These are phyloP conservation scores for Auricularia cornea DNA, from an alignment of 768 basidiomycete genomes.

Conservation along the genomic window DNA sequence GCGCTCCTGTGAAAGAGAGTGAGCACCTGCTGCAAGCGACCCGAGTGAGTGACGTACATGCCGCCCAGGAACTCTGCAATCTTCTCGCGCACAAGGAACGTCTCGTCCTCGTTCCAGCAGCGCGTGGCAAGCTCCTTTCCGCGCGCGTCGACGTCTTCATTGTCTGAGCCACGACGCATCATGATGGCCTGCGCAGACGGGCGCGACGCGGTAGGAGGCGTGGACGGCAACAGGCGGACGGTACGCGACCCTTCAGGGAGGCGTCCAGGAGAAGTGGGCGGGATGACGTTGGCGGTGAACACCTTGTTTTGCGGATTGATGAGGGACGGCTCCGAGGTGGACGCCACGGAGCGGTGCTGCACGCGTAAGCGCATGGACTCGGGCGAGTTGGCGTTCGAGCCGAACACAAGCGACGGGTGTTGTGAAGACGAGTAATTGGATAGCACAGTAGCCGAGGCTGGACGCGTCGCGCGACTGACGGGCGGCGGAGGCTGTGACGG, in stretches of 20 bases:
- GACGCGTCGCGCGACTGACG: background rate
- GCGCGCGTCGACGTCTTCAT: constrained; percentile 47
- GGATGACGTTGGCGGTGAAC: background rate
- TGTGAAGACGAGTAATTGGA: background rate
- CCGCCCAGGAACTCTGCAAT: constrained; percentile 96
- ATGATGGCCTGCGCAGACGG: background rate
- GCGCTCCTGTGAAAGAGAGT: constrained; percentile 42
- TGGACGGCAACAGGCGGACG: constrained; percentile 11
- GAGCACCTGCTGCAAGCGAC: constrained; percentile 3
- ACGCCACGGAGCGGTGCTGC: constrained; percentile 65
- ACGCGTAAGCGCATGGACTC: constrained; percentile 43
- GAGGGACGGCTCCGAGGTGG: constrained; percentile 77
- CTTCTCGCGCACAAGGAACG: constrained; percentile 78
- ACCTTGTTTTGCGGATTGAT: constrained; percentile 20
- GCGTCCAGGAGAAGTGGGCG: background rate
- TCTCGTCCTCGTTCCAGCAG: constrained; percentile 82
- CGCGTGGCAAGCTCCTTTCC: constrained; percentile 67
- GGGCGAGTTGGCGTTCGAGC: constrained; percentile 28
- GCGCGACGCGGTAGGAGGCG: background rate
- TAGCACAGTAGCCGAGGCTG: background rate
- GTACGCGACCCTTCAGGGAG: constrained; percentile 9
- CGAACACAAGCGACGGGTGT: background rate
- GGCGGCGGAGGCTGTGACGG: background rate
- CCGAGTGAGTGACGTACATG: constrained; percentile 47
- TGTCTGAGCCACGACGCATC: background rate